phyloP scores from a whole-genome alignment of 371 early-diverging fungal species.

The Vairimorpha ceranae region DNA sequence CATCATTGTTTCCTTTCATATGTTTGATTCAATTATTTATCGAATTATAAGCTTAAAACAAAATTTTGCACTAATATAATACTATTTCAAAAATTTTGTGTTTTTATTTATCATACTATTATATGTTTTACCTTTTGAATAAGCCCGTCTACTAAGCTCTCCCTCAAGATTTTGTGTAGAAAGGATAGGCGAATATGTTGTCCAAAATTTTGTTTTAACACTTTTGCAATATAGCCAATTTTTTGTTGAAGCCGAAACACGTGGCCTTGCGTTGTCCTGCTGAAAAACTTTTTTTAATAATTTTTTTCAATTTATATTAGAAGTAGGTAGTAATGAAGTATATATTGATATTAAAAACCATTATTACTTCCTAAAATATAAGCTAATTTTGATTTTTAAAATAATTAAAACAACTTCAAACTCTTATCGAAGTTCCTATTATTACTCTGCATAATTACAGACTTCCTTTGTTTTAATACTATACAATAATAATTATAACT shows the following conservation, averaged over 20 bases:
- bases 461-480: background rate
- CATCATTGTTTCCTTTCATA: background rate
- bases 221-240: background rate
- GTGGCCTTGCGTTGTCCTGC: constrained; percentile 10
- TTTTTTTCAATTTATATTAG: background rate
- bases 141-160: background rate
- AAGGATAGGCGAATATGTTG: background rate
- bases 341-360: background rate
- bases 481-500: no score
- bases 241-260: background rate
- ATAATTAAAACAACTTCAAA: background rate
- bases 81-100: background rate
- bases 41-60: background rate
- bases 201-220: background rate
- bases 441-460: background rate
- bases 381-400: background rate
- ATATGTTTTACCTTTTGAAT: background rate
- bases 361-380: background rate
- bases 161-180: background rate
- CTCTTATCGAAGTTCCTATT: background rate
- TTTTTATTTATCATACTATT: background rate
- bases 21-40: background rate
- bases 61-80: background rate
- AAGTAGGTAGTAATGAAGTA: background rate
- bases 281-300: background rate